Conservation (phyloP, 2,329 filamentous ascomycete genomes). For the Penicillium fuscoglaucum region DNA sequence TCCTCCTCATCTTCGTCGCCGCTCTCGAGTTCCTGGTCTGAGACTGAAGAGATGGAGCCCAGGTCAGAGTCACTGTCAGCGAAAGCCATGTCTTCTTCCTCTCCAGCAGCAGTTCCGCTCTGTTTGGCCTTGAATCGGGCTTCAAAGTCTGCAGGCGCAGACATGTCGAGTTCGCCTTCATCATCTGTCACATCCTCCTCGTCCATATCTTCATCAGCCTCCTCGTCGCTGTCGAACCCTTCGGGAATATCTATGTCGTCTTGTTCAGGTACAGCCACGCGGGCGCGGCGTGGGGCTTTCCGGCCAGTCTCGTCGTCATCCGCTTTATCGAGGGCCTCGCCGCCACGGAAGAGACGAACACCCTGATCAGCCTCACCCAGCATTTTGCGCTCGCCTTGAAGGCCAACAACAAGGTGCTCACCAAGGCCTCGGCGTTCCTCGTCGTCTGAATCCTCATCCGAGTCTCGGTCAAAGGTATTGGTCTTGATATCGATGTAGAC, state of each 20-base stretch:
- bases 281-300: conserved; percentile 54
- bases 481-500: conserved; percentile 81
- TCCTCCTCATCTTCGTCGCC: conserved; percentile 48
- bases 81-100: conserved; percentile 76
- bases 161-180: conserved; percentile 39
- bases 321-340: conserved; percentile 62
- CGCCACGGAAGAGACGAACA: conserved; percentile 80
- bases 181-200: conserved; percentile 45
- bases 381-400: conserved; percentile 79
- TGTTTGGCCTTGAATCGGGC: conserved; percentile 45
- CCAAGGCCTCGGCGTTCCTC: conserved; percentile 78
- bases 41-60: conserved; percentile 73
- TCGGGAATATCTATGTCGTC: conserved; percentile 59
- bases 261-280: conserved; percentile 51
- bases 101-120: conserved; percentile 55
- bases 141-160: conserved; percentile 47
- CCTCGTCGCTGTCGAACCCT: conserved; percentile 54
- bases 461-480: conserved; percentile 68
- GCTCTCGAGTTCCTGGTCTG: conserved; percentile 57
- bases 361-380: conserved; percentile 81
- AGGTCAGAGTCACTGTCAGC: conserved; percentile 97
- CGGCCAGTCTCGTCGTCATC: conserved; percentile 59
- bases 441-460: conserved; percentile 60
- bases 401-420: conserved; percentile 87
- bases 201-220: conserved; percentile 54